Conservation (phyloP, 1,284 basidiomycete genomes). For the Ceratobasidium sp. region DNA sequence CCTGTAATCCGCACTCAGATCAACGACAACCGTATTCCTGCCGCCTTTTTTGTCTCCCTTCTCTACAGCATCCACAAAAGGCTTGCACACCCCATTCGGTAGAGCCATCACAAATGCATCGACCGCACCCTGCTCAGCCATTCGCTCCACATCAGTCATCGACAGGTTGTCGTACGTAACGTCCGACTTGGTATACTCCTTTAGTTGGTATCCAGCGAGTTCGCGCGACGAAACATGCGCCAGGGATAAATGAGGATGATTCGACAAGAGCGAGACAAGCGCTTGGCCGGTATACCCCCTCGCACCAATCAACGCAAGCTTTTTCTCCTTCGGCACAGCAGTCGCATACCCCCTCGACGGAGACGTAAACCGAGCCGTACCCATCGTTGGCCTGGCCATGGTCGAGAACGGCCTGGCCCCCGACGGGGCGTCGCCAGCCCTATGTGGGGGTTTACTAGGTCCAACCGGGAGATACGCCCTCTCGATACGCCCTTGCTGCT, state of each 20-base stretch:
- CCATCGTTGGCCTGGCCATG: constrained; percentile 66
- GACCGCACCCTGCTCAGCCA: constrained; percentile 89
- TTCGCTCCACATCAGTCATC: constrained; percentile 79
- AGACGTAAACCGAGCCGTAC: constrained; percentile 59
- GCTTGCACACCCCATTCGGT: constrained; percentile 96
- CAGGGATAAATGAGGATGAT: constrained; percentile 88
- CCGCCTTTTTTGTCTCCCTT: constrained; percentile 71
- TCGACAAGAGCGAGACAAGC: constrained; percentile 85
- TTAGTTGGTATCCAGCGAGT: constrained; percentile 84
- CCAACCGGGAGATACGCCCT: constrained; percentile 92
- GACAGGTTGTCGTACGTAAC: constrained; percentile 87
- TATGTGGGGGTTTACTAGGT: constrained; percentile 78
- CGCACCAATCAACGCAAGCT: constrained; percentile 95
- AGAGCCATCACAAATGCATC: constrained; percentile 99
- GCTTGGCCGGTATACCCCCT: constrained; percentile 96
- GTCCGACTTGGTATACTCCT: constrained; percentile 84
- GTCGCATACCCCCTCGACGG: constrained; percentile 61
- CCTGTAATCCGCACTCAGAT: constrained; percentile 94
- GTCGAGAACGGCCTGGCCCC: constrained; percentile 80
- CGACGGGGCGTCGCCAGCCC: constrained; percentile 56
- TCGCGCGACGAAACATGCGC: constrained; percentile 97
- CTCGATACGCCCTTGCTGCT: constrained; percentile 87
- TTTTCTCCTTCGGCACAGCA: constrained; percentile 81
- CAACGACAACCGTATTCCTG: constrained; percentile 83
- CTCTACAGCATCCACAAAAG: constrained; percentile 96